phyloP scores from a whole-genome alignment of 2,329 filamentous ascomycete genomes.

The Fusarium goolgardi region DNA sequence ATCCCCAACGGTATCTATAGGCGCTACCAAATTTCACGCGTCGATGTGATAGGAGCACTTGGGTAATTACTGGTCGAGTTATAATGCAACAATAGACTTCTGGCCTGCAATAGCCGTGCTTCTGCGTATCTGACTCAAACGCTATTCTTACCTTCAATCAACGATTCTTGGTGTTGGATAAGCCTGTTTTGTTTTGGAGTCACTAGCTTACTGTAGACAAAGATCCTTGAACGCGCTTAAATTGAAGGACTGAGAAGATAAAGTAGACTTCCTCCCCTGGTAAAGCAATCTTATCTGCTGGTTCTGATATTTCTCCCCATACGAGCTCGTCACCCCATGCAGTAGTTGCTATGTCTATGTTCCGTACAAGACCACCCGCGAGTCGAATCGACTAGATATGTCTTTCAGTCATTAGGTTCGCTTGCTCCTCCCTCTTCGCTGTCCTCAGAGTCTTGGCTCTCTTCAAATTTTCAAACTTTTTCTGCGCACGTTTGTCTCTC shows the following conservation, averaged over 20 bases:
- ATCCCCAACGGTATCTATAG: background rate
- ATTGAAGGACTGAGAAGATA: too few relatives aligned
- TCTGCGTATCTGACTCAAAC: background rate
- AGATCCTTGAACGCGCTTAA: too few relatives aligned
- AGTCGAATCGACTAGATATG: background rate
- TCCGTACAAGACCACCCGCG: background rate
- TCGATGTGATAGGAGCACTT: background rate
- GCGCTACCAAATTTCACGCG: background rate
- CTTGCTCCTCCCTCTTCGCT: constrained; percentile 4
- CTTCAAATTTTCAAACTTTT: constrained; percentile 11
- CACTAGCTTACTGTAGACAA: rapidly evolving
- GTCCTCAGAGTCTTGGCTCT: constrained; percentile 9
- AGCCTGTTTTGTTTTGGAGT: too few relatives aligned
- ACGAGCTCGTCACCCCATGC: background rate
- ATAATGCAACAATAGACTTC: background rate
- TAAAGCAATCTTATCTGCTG: background rate
- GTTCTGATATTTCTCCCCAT: background rate
- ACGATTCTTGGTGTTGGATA: too few relatives aligned
- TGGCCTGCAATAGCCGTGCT: background rate
- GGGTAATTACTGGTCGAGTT: background rate
- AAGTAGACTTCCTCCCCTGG: too few relatives aligned
- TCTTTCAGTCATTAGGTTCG: constrained; percentile 4
- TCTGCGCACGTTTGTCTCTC: constrained; percentile 8
- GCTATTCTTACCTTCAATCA: background rate
- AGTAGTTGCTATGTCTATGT: background rate